Percentiles rank a stretch among this genome's conserved stretches.
phyloP scores from a whole-genome alignment of 345 rosid genomes.

The Aquilaria malaccensis region DNA sequence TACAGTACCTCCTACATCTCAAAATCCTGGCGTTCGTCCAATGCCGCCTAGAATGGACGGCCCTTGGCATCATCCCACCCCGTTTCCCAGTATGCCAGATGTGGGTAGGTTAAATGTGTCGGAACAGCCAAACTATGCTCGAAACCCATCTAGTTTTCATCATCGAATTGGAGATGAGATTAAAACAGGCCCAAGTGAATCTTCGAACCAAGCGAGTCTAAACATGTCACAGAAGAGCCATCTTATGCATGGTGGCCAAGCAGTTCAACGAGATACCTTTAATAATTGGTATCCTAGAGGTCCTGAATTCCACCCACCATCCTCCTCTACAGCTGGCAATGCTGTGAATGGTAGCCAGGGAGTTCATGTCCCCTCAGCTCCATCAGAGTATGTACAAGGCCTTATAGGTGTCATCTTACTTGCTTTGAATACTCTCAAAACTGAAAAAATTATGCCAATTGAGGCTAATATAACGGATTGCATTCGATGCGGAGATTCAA shows the following conservation, averaged over 20 bases:
- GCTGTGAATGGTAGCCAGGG: constrained; percentile 40
- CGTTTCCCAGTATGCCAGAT: constrained; percentile 34
- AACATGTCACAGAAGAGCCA: constrained; percentile 25
- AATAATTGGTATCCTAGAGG: constrained; percentile 19
- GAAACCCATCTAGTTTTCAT: constrained; percentile 28
- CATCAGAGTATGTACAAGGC: constrained; percentile 70
- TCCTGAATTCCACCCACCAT: constrained; percentile 24
- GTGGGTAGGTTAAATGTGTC: constrained; percentile 38
- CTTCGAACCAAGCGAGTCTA: constrained; percentile 20
- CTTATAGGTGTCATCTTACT: constrained; percentile 72
- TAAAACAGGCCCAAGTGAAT: constrained; percentile 27
- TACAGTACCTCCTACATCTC: constrained; percentile 20
- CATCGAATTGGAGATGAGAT: constrained; percentile 33
- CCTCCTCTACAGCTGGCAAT: constrained; percentile 18
- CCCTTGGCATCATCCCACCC: constrained; percentile 27
- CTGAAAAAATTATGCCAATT: constrained; percentile 63
- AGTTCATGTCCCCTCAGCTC: constrained; percentile 44
- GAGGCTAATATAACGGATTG: constrained; percentile 70
- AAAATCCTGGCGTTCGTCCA: constrained; percentile 35
- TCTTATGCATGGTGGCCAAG: constrained; percentile 21
- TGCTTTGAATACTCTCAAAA: constrained; percentile 66
- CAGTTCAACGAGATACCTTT: constrained; percentile 12
- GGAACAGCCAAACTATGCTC: constrained; percentile 30
- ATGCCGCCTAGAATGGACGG: constrained; percentile 35
- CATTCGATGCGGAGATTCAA: constrained; percentile 63